Conservation (phyloP, 176 grass and related monocot genomes). For the Tuctoria greenei region DNA sequence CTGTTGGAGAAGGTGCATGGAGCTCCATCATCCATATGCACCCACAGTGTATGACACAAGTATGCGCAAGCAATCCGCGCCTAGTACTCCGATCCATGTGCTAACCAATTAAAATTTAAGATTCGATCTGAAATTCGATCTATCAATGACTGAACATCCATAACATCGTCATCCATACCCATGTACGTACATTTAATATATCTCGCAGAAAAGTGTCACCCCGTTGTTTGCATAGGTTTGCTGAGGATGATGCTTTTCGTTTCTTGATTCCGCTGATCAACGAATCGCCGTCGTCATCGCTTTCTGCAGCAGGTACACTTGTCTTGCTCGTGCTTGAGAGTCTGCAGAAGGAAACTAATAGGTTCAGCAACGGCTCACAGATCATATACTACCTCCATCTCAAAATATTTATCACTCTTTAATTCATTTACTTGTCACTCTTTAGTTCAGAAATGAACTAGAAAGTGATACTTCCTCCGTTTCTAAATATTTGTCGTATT, state of each 20-base stretch:
- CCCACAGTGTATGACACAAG: background rate
- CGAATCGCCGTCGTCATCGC: background rate
- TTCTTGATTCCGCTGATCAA: background rate
- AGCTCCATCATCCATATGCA: background rate
- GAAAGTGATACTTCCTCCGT: too few species aligned
- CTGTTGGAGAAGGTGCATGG: background rate
- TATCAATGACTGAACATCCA: background rate
- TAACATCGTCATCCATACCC: background rate
- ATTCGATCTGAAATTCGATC: background rate
- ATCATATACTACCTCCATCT: too few species aligned
- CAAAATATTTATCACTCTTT: too few species aligned
- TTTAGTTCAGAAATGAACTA: too few species aligned
- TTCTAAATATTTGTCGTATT: too few species aligned
- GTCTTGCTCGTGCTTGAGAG: slow-evolving; percentile 69
- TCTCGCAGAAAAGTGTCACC: background rate
- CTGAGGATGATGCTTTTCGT: background rate
- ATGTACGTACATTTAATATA: background rate
- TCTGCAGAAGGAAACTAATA: slow-evolving; percentile 36
- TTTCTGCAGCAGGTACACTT: slow-evolving; percentile 76
- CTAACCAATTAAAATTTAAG: slow-evolving; percentile 25
- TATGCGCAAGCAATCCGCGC: background rate
- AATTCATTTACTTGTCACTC: too few species aligned
- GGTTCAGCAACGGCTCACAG: background rate
- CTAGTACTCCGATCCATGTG: background rate
- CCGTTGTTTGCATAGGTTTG: background rate